phyloP scores from a whole-genome alignment of 129 eudicot species.

The Rutidosis leptorrhynchoides region DNA sequence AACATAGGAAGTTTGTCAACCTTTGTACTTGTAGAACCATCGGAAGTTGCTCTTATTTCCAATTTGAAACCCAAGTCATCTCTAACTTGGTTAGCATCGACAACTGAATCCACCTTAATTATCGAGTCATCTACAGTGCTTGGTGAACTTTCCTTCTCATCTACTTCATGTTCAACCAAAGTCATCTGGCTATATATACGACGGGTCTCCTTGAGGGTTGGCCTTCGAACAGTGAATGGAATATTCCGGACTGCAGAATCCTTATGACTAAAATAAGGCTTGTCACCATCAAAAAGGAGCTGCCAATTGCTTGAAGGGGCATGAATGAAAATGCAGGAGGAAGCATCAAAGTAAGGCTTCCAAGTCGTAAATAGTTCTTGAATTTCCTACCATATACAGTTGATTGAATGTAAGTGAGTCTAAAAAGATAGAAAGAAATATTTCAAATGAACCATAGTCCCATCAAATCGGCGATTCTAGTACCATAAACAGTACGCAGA shows the following conservation, averaged over 20 bases:
- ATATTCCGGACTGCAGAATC: too few species aligned
- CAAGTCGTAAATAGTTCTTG: conserved; percentile 61
- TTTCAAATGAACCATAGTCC: conserved; percentile 14
- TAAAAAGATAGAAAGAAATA: too few species aligned
- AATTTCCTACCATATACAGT: conserved; percentile 77
- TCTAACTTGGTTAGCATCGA: too few species aligned
- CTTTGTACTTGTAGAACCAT: neutral
- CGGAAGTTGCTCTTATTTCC: too few species aligned
- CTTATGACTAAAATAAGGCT: conserved; percentile 42
- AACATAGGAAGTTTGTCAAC: conserved; percentile 3
- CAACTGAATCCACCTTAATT: conserved; percentile 32
- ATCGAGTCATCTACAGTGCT: conserved; percentile 32
- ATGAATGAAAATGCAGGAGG: conserved; percentile 49
- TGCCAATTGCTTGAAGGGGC: conserved; percentile 78
- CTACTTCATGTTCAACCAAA: too few species aligned
- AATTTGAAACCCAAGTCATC: too few species aligned
- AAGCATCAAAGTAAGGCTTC: conserved; percentile 64
- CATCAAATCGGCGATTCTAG: too few species aligned
- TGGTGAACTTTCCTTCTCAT: too few species aligned
- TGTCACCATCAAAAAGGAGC: conserved; percentile 63
- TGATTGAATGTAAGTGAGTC: conserved; percentile 14
- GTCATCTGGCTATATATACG: conserved; percentile 49
- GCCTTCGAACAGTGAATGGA: conserved; percentile 73
- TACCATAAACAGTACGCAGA: too few species aligned
- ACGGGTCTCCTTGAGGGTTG: conserved; percentile 71